These are phyloP conservation scores for Penicillium cataractarum DNA, from an alignment of 495 filamentous ascomycete genomes.

Conservation along the genomic window DNA sequence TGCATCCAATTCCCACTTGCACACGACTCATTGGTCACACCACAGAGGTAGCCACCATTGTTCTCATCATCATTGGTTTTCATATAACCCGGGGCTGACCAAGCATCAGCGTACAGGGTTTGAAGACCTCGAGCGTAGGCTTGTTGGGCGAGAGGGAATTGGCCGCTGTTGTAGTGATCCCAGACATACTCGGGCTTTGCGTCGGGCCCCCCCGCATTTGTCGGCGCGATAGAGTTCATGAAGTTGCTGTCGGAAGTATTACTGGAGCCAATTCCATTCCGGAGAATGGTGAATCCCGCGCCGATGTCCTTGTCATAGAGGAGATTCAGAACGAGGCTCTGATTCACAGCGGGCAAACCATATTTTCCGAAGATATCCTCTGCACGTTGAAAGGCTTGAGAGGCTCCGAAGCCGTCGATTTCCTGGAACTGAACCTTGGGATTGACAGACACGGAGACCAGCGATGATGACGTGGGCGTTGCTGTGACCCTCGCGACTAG, in stretches of 20 bases:
- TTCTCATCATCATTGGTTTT: conserved; percentile 52
- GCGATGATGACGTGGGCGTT: background rate
- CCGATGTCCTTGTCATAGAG: background rate
- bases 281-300: conserved; percentile 10
- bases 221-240: conserved; percentile 11
- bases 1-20: conserved; percentile 56
- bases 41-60: conserved; percentile 52
- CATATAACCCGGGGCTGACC: conserved; percentile 61
- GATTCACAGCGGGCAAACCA: conserved; percentile 5
- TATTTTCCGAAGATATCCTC: conserved; percentile 5
- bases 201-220: background rate
- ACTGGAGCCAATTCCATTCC: conserved; percentile 8
- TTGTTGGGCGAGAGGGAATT: background rate
- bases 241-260: conserved; percentile 5
- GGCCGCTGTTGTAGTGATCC: conserved; percentile 3
- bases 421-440: background rate
- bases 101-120: conserved; percentile 54
- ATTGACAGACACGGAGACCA: background rate
- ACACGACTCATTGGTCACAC: conserved; percentile 48
- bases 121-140: conserved; percentile 4
- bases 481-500: background rate
- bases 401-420: conserved; percentile 6
- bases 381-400: conserved; percentile 7
- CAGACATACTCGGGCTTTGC: background rate
- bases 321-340: conserved; percentile 1